Evolutionary conservation across 106 monocot species (phyloP), one percentile per base, ranked within the genome.

Genomic region (Iris macrosiphon): DNA sequence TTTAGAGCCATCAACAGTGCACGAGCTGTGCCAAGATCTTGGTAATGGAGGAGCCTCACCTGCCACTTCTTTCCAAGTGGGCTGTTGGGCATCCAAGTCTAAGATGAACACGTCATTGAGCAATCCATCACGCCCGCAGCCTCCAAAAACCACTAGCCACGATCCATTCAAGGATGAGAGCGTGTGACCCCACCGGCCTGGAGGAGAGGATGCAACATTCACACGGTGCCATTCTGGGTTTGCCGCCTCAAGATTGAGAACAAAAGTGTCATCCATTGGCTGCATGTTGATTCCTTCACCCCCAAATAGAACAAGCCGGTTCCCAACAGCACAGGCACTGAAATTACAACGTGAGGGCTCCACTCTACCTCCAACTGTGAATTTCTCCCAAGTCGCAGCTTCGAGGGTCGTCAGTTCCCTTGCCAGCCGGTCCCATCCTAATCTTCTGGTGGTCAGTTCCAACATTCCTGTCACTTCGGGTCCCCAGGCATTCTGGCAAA

Each of bases 251-350:
- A 95, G 79, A 60, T 95, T 82, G 40, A 95, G 85, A 39, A 95
- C 81, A 42, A 89, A 95, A 0, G 94, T 95, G 43, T 95, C 94
- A 40, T 85, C 85, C 94, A 95, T 95, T 3, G 94, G 94, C 9
- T 85, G 88, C 94, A 95, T 95, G 74, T 85, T 66, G 33, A 95
- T 64, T 2, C 94, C 94, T 50, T 95, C 94, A 7, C 94, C 94
- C 52, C 94, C 94, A 26, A 95, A 95, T 5, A 95, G 85, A 37
- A 95, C 89, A 2, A 95, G 78, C 26, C 89, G 40, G 74, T 81
- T 85, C 0, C 94, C 94, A 2, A 89, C 94, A 10, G 94, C 89
- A 44, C 94, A 95, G 1, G 84, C 88, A 28, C 94, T 82, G 65
- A 89, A 95, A 41, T 95, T 95, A 50, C 94, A 95, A 0, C 94